Conservation (phyloP, 2,329 filamentous ascomycete species). For the Hypoxylon sp. region DNA sequence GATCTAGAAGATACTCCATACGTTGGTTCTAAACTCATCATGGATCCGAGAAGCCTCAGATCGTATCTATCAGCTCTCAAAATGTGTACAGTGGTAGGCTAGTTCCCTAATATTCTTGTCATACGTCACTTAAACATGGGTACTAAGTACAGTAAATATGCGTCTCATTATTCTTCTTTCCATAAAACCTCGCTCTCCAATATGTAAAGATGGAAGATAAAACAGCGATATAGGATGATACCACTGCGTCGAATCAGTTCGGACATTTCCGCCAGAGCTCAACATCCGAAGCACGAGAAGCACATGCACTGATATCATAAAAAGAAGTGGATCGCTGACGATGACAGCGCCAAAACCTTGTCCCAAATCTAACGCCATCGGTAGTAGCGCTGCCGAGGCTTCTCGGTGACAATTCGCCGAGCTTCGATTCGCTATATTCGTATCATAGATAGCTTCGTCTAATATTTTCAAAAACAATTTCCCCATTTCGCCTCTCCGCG, state of each 20-base stretch:
- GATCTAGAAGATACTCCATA: neutral
- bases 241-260: neutral
- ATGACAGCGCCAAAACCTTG: slow-evolving; percentile 20
- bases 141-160: neutral
- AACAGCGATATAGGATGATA: neutral
- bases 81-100: neutral
- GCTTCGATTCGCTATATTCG: slow-evolving; percentile 13
- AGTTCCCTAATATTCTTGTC: neutral
- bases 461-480: neutral
- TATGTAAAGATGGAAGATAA: neutral
- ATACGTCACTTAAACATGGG: no score
- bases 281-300: neutral
- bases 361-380: slow-evolving; percentile 28
- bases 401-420: slow-evolving; percentile 33
- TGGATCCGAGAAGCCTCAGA: neutral
- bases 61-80: neutral
- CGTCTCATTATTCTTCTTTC: neutral
- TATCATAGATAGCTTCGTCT: slow-evolving; percentile 3
- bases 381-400: slow-evolving; percentile 38
- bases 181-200: no score
- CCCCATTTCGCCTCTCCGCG: neutral
- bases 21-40: neutral
- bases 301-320: neutral
- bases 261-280: neutral
- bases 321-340: slow-evolving; percentile 36